Evolutionary conservation across 352 stramenopile species (phyloP), one percentile per base, ranked within the genome.

Genomic region (Phytopythium chamaehyphon): DNA sequence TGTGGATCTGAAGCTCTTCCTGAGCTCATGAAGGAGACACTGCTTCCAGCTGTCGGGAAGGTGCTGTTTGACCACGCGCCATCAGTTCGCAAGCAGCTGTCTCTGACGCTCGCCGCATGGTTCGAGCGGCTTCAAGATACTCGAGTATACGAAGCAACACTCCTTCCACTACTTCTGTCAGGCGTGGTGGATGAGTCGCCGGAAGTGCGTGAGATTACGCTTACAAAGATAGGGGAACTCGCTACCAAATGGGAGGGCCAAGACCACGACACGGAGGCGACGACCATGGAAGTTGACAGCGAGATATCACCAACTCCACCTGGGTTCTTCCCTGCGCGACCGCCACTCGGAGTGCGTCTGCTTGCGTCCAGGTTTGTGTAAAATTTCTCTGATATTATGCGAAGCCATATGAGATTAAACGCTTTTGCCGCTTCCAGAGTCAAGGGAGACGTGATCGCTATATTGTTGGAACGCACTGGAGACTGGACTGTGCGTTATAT

Each of bases 21-120:
- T 0, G 73, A 91, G 39, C 69, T 94, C 14, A 89, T 94, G 64
- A 84, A 89, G 47, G 79, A 92, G 24, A 55, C 89, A 21, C 24
- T 92, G 26, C 24, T 92, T 35, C 79, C 83, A n/a, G 62, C 75
- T 9, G 31, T 88, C 11, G 73, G 54, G 36, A 91, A 88, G 54
- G 57, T 85, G 1, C 45, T 90, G 31, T 90, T 94, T 49, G 83
- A 94, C 39, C 74, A 70, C 37, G 69, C 81, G 5, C 64, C 76
- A 0, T 75, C 73, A 0, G 80, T 90, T 26, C 80, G 81, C 33
- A 90, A 86, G 64, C 83, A 94, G 47, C 59, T 94, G 10, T 59
- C 74, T 38, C 36, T 71, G 26, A 83, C 66, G 33, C 59, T 90
- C 18, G 66, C 76, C 12, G 57, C 73, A 37, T 94, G 83, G 83